These are phyloP conservation scores for Phyllosticta citrichinensis DNA, from an alignment of 2,329 filamentous ascomycete species.

Conservation along the genomic window DNA sequence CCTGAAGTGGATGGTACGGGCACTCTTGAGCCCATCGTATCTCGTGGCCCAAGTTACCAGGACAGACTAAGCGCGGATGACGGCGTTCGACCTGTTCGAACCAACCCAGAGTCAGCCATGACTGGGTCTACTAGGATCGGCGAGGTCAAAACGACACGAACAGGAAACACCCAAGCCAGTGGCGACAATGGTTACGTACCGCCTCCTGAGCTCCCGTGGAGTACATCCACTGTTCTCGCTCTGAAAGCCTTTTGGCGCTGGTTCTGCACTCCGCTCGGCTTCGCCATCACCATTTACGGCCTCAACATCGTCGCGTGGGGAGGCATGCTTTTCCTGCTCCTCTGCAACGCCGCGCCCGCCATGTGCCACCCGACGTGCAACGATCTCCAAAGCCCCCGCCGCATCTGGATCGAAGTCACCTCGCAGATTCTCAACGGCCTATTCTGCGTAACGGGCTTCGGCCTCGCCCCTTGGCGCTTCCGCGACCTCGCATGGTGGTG, in stretches of 20 bases:
- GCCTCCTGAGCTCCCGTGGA: slow-evolving; percentile 41
- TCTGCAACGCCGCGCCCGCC: slow-evolving; percentile 62
- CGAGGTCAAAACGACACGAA: not conserved
- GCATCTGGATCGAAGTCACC: slow-evolving; percentile 77
- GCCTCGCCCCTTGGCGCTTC: slow-evolving; percentile 74
- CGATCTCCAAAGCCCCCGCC: slow-evolving; percentile 63
- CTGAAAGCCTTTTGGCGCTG: slow-evolving; percentile 60
- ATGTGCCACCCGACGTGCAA: slow-evolving; percentile 66
- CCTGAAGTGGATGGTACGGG: not conserved
- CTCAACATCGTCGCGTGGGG: slow-evolving; percentile 83
- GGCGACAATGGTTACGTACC: slow-evolving; percentile 32
- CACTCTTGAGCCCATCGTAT: not conserved
- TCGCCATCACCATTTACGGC: slow-evolving; percentile 27
- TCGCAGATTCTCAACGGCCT: slow-evolving; percentile 75
- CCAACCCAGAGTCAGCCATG: not conserved
- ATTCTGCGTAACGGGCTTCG: slow-evolving; percentile 81
- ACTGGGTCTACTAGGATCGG: not conserved
- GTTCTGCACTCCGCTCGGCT: slow-evolving; percentile 44
- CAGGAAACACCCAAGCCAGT: slow-evolving; percentile 14
- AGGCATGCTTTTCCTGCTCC: slow-evolving; percentile 78
- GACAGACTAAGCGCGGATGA: not conserved
- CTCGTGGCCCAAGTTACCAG: not conserved
- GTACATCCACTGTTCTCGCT: slow-evolving; percentile 48
- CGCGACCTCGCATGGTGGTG: slow-evolving; percentile 67
- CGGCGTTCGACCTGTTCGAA: not conserved